Conservation (phyloP, 2,329 filamentous ascomycete species). For the Fusarium ambrosium region DNA sequence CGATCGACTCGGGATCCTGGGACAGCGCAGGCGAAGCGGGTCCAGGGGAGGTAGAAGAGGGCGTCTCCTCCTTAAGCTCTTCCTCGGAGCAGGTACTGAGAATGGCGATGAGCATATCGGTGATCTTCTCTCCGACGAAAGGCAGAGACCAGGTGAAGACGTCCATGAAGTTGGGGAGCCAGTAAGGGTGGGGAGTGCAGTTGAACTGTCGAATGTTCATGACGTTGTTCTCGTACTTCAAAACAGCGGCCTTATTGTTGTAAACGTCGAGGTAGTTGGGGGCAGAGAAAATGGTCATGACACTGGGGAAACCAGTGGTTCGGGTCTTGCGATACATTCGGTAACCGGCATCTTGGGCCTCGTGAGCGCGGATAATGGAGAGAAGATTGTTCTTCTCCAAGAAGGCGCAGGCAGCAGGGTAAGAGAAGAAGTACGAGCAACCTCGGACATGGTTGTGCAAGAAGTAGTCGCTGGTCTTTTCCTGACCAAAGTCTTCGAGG, state of each 20-base stretch:
- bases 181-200: constrained; percentile 99
- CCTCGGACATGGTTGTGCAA: constrained; percentile 98
- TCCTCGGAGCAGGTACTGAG: constrained; percentile 99
- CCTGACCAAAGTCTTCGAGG: constrained; percentile 97
- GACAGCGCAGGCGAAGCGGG: constrained; percentile 78
- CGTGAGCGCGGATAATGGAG: constrained; percentile 96
- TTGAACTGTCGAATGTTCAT: constrained; percentile 99
- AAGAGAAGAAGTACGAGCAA: constrained; percentile 99
- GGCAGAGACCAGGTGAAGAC: constrained; percentile 99
- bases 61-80: constrained; percentile 89
- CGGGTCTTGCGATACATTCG: constrained; percentile 99
- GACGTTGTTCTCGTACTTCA: constrained; percentile 99
- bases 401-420: constrained; percentile 96
- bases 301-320: constrained; percentile 97
- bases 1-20: constrained; percentile 85
- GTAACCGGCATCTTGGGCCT: constrained; percentile 98
- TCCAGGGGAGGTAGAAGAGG: constrained; percentile 76
- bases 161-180: constrained; percentile 99
- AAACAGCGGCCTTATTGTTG: constrained; percentile 98
- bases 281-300: constrained; percentile 99
- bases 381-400: constrained; percentile 99
- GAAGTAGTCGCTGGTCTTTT: constrained; percentile 98
- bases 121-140: constrained; percentile 99
- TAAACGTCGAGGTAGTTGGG: constrained; percentile 99
- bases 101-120: constrained; percentile 99